Percentiles rank a stretch among this genome's conserved stretches.
Conservation (phyloP, 345 rosid genomes). For the Salix purpurea region DNA sequence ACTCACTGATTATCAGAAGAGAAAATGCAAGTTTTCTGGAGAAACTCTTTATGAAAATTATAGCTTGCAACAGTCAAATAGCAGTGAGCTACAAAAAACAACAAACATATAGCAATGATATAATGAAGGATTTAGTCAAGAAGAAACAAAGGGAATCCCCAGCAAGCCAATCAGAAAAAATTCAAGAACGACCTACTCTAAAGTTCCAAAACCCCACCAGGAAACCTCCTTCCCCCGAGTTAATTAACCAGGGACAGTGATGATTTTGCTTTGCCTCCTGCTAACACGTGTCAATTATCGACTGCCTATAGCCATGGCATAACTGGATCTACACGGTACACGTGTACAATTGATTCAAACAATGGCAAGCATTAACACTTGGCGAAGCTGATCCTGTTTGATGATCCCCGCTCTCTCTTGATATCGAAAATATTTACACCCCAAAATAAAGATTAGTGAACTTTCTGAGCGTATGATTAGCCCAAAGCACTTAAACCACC, state of each 20-base stretch:
- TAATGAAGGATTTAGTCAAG: neutral
- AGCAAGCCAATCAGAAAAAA: neutral
- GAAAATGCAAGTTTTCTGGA: neutral
- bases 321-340: neutral
- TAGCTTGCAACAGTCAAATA: neutral
- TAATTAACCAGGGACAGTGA: neutral
- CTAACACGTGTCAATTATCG: neutral
- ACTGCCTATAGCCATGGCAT: neutral
- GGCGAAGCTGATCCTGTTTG: neutral
- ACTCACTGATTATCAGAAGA: neutral
- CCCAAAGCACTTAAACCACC: slow-evolving; percentile 24
- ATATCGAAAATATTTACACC: slow-evolving; percentile 4
- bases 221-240: too few relatives aligned
- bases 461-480: neutral
- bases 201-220: neutral
- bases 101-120: neutral
- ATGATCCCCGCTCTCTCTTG: neutral
- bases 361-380: neutral
- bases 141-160: neutral
- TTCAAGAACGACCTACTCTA: neutral
- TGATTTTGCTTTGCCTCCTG: neutral
- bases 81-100: neutral
- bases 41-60: neutral
- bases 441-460: too few relatives aligned
- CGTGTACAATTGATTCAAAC: neutral